phyloP scores from a whole-genome alignment of 1,284 basidiomycete genomes.

The Naganishia liquefaciens region DNA sequence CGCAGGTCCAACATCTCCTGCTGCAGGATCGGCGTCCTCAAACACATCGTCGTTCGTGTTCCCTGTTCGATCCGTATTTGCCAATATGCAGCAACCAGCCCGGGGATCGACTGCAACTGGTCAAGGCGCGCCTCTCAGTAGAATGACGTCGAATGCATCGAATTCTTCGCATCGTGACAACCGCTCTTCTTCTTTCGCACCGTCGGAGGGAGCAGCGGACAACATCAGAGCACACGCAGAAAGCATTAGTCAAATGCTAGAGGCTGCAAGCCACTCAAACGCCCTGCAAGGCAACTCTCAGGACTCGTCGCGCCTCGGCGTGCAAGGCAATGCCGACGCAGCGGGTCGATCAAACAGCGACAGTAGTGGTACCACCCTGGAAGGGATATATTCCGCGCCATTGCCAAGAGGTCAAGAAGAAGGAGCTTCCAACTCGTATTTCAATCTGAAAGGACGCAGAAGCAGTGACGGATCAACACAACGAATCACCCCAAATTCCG shows the following conservation, averaged over 20 bases:
- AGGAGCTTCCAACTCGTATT: slow-evolving; percentile 12
- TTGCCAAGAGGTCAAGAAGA: slow-evolving; percentile 11
- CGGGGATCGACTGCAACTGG: not conserved
- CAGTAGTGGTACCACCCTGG: slow-evolving; percentile 15
- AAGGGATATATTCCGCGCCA: slow-evolving; percentile 26
- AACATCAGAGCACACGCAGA: slow-evolving; percentile 18
- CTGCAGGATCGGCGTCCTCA: slow-evolving; percentile 12
- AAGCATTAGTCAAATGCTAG: slow-evolving; percentile 21
- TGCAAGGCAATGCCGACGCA: not conserved
- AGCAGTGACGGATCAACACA: slow-evolving; percentile 20
- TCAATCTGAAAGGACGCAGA: slow-evolving; percentile 15
- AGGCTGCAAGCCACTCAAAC: not conserved
- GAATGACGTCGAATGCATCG: not conserved
- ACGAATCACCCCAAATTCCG: not conserved
- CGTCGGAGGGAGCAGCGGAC: slow-evolving; percentile 1
- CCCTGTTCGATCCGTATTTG: slow-evolving; percentile 33
- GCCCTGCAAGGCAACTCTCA: not conserved
- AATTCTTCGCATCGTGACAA: not conserved
- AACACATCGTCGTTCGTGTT: slow-evolving; percentile 30
- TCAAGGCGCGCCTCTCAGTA: slow-evolving; percentile 3
- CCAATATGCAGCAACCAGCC: slow-evolving; percentile 28
- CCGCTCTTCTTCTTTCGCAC: slow-evolving; percentile 5
- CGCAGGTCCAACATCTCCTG: slow-evolving; percentile 11
- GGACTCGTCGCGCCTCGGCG: not conserved
- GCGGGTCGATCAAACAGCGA: slow-evolving; percentile 2